Evolutionary conservation across 805 yeast genomes (phyloP).

Genomic region (Starmerella tilneyi): DNA sequence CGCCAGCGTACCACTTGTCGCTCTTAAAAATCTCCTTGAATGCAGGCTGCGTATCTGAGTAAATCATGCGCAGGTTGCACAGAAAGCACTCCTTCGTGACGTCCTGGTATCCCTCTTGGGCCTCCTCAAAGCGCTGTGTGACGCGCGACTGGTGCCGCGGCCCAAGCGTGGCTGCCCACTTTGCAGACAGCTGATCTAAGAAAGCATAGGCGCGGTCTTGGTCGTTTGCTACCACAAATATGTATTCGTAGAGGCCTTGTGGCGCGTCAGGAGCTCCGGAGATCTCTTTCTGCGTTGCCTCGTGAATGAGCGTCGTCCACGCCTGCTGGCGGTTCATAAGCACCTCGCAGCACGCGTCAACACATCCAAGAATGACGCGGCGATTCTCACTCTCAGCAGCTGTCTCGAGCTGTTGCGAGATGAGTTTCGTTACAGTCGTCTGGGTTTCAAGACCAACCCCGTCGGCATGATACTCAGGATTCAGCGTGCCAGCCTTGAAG

Average conservation of each 20-base stretch:
- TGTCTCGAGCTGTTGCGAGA: slow-evolving; percentile 80
- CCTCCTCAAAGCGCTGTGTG: slow-evolving; percentile 45
- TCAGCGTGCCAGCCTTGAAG: slow-evolving; percentile 53
- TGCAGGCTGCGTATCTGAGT: slow-evolving; percentile 60
- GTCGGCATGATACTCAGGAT: slow-evolving; percentile 66
- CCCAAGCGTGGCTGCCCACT: slow-evolving; percentile 55
- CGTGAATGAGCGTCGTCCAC: slow-evolving; percentile 48
- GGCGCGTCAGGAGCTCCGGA: slow-evolving; percentile 37
- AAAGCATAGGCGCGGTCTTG: slow-evolving; percentile 63
- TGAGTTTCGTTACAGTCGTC: slow-evolving; percentile 66
- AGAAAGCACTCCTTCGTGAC: slow-evolving; percentile 56
- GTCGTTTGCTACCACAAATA: slow-evolving; percentile 76
- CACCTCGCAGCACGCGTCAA: slow-evolving; percentile 56
- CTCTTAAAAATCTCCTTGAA: slow-evolving; percentile 49
- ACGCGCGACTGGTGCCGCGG: slow-evolving; percentile 54
- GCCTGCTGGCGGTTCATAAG: slow-evolving; percentile 50
- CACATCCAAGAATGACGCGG: slow-evolving; percentile 65
- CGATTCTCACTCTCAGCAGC: slow-evolving; percentile 80
- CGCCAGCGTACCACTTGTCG: slow-evolving; percentile 56
- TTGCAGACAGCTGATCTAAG: slow-evolving; percentile 57
- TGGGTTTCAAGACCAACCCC: slow-evolving; percentile 65
- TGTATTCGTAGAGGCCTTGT: slow-evolving; percentile 72
- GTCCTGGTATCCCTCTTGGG: slow-evolving; percentile 70
- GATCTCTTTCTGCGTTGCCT: slow-evolving; percentile 31
- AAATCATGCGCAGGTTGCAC: slow-evolving; percentile 49